These are phyloP conservation scores for Furcasterigmium furcatum DNA, from an alignment of 2,329 filamentous ascomycete genomes.

Conservation along the genomic window DNA sequence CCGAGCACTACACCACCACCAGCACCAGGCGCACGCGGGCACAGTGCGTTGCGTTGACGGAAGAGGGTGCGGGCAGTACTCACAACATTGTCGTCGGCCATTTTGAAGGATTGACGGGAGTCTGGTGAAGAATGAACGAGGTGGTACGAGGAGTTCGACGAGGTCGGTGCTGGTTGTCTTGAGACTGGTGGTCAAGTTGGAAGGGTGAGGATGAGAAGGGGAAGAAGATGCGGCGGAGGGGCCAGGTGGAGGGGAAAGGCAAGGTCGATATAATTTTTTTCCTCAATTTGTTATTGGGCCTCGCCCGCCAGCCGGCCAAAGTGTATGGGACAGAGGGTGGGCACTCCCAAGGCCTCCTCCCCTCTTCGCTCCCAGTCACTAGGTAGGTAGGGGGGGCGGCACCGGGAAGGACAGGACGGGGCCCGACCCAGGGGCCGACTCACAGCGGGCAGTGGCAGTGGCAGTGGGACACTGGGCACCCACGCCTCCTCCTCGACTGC, in stretches of 20 bases:
- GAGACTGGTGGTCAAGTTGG: slow-evolving; percentile 7
- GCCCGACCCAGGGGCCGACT: no score
- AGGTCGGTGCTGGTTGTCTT: slow-evolving; percentile 1
- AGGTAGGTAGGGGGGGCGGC: no score
- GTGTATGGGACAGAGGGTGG: no score
- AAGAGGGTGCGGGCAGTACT: slow-evolving; percentile 23
- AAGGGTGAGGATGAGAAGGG: slow-evolving; percentile 9
- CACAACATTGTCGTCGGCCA: slow-evolving; percentile 54
- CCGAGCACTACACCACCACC: slow-evolving; percentile 18
- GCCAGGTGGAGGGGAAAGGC: slow-evolving; percentile 2
- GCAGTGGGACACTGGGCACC: no score
- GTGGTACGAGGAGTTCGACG: neutral
- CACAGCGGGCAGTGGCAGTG: no score
- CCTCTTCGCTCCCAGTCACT: no score
- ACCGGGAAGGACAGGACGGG: no score
- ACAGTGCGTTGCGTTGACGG: slow-evolving; percentile 5
- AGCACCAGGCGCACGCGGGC: slow-evolving; percentile 15
- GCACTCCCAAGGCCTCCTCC: no score
- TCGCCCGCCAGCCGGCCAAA: neutral
- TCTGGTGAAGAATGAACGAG: neutral
- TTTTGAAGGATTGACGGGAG: slow-evolving; percentile 43
- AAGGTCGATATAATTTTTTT: slow-evolving; percentile 14
- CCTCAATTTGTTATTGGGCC: slow-evolving; percentile 15
- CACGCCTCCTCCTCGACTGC: no score
- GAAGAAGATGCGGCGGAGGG: slow-evolving; percentile 13